Percentiles rank a stretch among this genome's conserved stretches.
phyloP scores from a whole-genome alignment of 768 basidiomycete species.

The Xerocomellus amylosporus region DNA sequence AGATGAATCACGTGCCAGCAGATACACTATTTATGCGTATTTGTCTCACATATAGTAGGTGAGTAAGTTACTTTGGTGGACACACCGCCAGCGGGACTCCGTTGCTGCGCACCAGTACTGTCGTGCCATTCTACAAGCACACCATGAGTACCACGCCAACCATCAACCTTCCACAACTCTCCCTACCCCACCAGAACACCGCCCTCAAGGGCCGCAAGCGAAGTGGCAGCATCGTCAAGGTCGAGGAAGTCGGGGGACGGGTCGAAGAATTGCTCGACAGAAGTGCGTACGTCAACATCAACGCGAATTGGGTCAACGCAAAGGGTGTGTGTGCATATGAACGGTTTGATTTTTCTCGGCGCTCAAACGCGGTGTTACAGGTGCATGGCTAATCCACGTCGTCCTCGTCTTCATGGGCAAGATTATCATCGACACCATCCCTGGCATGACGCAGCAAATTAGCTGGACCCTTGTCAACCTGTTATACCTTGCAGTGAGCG shows the following conservation, averaged over 20 bases:
- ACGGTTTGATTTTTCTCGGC: conserved; percentile 2
- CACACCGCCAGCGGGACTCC: neutral
- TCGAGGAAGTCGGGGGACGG: conserved; percentile 75
- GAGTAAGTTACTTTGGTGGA: no score
- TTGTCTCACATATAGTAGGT: conserved; percentile 5
- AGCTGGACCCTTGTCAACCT: conserved; percentile 96
- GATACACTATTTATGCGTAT: conserved; percentile 13
- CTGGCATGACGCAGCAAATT: conserved; percentile 89
- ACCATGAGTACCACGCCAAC: conserved; percentile 52
- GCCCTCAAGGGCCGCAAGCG: conserved; percentile 49
- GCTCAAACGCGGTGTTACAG: conserved; percentile 40
- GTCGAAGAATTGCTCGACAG: conserved; percentile 78
- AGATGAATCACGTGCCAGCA: conserved; percentile 14
- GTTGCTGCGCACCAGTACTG: neutral
- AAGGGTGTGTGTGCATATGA: conserved; percentile 55
- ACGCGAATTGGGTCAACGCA: conserved; percentile 91
- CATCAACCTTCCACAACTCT: conserved; percentile 53
- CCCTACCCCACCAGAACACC: conserved; percentile 27
- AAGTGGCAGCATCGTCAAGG: conserved; percentile 77
- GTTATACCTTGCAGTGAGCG: conserved; percentile 79
- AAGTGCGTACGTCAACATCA: conserved; percentile 77
- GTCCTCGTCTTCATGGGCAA: conserved; percentile 90
- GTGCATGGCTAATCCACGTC: conserved; percentile 97
- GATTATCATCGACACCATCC: conserved; percentile 89
- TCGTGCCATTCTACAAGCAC: neutral